Percentiles rank a stretch among this genome's conserved stretches.
These are phyloP conservation scores for Lentinus tigrinus DNA, from an alignment of 768 basidiomycete species.

Conservation along the genomic window DNA sequence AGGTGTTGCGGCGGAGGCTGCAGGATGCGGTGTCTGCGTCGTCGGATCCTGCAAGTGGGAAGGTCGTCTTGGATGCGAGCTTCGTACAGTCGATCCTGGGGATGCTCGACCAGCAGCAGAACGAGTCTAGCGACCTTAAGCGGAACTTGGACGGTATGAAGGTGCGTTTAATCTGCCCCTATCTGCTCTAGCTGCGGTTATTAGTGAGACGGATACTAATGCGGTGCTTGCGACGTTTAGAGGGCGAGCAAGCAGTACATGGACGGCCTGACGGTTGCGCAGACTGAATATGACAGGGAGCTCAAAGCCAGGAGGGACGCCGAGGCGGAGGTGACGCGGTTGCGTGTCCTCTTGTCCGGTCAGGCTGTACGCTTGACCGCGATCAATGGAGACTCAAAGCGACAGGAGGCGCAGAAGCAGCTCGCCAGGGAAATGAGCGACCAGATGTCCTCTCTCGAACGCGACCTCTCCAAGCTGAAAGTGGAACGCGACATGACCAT, in stretches of 20 bases:
- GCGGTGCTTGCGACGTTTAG: conserved; percentile 39
- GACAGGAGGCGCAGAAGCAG: conserved; percentile 75
- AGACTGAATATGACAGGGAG: conserved; percentile 93
- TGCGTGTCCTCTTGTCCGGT: conserved; percentile 83
- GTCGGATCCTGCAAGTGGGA: conserved; percentile 54
- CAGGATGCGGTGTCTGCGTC: conserved; percentile 64
- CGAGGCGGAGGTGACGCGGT: conserved; percentile 86
- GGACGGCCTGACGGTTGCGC: conserved; percentile 88
- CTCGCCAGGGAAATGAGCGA: conserved; percentile 76
- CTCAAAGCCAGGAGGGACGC: conserved; percentile 84
- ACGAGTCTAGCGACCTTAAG: conserved; percentile 64
- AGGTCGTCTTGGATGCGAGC: conserved; percentile 69
- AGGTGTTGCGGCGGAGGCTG: conserved; percentile 49
- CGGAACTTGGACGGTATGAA: conserved; percentile 82
- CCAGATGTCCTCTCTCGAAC: conserved; percentile 76
- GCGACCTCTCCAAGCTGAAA: conserved; percentile 81
- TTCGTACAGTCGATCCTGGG: conserved; percentile 70
- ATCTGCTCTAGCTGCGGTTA: no score
- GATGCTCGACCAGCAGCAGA: conserved; percentile 63
- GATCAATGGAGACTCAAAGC: conserved; percentile 75
- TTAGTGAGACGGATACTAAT: neutral
- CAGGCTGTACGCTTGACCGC: conserved; percentile 86
- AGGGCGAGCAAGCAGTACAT: conserved; percentile 89
- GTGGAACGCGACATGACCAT: conserved; percentile 89
- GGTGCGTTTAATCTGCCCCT: conserved; percentile 46